Evolutionary conservation across 2,329 filamentous ascomycete genomes (phyloP).

Genomic region (Neopestalotiopsis rosae): DNA sequence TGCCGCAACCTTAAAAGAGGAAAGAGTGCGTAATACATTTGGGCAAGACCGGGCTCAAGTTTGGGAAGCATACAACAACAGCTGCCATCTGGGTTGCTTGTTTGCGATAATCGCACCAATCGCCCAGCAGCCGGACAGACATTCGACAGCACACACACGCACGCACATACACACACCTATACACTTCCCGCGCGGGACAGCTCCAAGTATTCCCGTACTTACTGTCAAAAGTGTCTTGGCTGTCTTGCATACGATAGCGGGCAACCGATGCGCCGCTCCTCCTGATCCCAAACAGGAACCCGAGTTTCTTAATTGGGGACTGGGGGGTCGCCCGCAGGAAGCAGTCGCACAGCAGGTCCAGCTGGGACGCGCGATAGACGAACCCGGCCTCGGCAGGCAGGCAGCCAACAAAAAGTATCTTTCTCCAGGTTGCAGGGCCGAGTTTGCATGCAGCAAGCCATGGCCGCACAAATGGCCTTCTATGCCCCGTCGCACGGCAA

Average conservation of each 20-base stretch:
- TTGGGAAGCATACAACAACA: neutral
- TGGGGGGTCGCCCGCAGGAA: neutral
- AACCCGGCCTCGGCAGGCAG: neutral
- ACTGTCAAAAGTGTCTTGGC: neutral
- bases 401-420: neutral
- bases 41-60: neutral
- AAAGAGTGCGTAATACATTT: neutral
- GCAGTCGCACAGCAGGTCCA: neutral
- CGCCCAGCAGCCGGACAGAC: neutral
- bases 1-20: neutral
- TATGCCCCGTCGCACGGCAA: slow-evolving; percentile 26
- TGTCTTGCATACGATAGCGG: slow-evolving; percentile 3
- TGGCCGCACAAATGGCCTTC: slow-evolving; percentile 31
- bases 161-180: neutral
- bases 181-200: neutral
- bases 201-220: neutral
- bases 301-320: slow-evolving; percentile 1
- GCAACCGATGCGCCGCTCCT: neutral
- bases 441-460: slow-evolving; percentile 3
- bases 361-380: neutral
- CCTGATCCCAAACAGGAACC: neutral
- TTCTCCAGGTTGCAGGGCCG: neutral
- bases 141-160: neutral
- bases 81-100: neutral
- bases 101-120: neutral